These are phyloP conservation scores for Cryptococcus sp. DNA, from an alignment of 1,284 basidiomycete genomes.

Conservation along the genomic window DNA sequence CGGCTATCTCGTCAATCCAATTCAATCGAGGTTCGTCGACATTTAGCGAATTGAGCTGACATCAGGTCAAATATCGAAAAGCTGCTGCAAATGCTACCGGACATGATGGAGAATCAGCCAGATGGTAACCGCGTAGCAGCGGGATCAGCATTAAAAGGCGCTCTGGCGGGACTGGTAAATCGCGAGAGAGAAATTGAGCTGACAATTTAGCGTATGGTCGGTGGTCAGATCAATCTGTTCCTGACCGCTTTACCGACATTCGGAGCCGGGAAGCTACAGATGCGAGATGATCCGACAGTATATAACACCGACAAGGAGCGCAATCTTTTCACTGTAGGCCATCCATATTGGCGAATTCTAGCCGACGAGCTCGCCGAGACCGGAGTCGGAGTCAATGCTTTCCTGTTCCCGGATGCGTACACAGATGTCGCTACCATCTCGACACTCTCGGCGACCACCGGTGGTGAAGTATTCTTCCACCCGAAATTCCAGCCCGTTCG, in stretches of 20 bases:
- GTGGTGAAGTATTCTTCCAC: slow-evolving; percentile 92
- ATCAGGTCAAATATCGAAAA: slow-evolving; percentile 37
- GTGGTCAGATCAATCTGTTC: slow-evolving; percentile 84
- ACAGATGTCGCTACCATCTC: slow-evolving; percentile 88
- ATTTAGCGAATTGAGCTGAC: background rate
- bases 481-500: slow-evolving; percentile 75
- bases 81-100: slow-evolving; percentile 61
- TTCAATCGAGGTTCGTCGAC: slow-evolving; percentile 59
- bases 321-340: slow-evolving; percentile 69
- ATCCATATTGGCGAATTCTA: slow-evolving; percentile 71
- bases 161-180: slow-evolving; percentile 68
- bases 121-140: slow-evolving; percentile 60
- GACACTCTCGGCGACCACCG: slow-evolving; percentile 67
- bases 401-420: slow-evolving; percentile 75
- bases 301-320: slow-evolving; percentile 89
- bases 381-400: slow-evolving; percentile 86
- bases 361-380: slow-evolving; percentile 84
- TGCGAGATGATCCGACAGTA: slow-evolving; percentile 64
- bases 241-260: slow-evolving; percentile 70
- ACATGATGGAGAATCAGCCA: slow-evolving; percentile 54
- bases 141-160: slow-evolving; percentile 72
- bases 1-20: slow-evolving; percentile 76
- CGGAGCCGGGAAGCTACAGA: slow-evolving; percentile 66
- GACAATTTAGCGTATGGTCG: slow-evolving; percentile 61
- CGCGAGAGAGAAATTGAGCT: background rate